Evolutionary conservation across 2,329 filamentous ascomycete species (phyloP), one percentile per base, ranked within the genome.

Genomic region (Colletotrichum theobromicola): DNA sequence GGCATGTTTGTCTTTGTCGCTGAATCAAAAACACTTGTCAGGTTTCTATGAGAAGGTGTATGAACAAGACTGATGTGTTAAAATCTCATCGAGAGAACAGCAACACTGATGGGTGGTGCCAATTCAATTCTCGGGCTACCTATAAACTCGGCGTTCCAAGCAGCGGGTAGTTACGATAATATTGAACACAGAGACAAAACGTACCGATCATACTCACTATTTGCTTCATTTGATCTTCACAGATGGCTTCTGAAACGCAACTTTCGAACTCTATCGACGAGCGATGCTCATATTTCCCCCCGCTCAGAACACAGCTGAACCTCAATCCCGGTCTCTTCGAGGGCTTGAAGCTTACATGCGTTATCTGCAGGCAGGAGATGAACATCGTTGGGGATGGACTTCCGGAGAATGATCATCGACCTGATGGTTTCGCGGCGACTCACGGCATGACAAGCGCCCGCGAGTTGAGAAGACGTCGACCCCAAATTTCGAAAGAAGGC

Each of bases 61-160:
- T 50, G 18, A 50, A 21, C 42, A 50, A 21, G 6, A 21, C 7
- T 42, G n/a, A n/a, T 50, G 42, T 0, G 10, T 24, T 7, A 12
- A 21, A 50, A 50, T 13, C n/a, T 7, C 6, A n/a, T n/a, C 9
- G 5, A 4, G n/a, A 18, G 42, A 50, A n/a, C 10, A 1, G 10
- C 7, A 1, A 13, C 13, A n/a, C 42, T 4, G n/a, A 50, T 50
- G 6, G 2, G 1, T 12, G 0, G 13, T 7, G 6, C n/a, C 10
- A 21, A 7, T 1, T 50, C 10, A 24, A 50, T 21, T n/a, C n/a
- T n/a, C n/a, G n/a, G n/a, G 42, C n/a, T 21, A 50, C 42, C 24
- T 50, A 50, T 50, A 21, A 21, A 50, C 5, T 3, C 4, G n/a
- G 13, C n/a, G 5, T 2, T 6, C n/a, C 7, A 21, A 21, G 42